phyloP scores from a whole-genome alignment of 1,284 basidiomycete species.

The Moniliophthora roreri region DNA sequence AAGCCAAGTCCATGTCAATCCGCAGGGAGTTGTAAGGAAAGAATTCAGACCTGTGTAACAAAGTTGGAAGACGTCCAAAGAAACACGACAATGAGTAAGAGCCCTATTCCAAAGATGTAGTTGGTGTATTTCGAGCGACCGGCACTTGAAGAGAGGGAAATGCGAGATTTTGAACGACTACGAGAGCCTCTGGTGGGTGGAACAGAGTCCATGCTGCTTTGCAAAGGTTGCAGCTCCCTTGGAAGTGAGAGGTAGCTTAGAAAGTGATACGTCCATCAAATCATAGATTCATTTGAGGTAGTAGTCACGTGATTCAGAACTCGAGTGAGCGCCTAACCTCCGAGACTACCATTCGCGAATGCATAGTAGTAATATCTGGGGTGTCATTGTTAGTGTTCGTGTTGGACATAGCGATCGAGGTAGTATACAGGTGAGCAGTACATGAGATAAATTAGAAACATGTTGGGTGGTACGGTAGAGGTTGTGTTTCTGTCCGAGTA shows the following conservation, averaged over 20 bases:
- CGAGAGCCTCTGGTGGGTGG: neutral
- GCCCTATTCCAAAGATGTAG: constrained; percentile 69
- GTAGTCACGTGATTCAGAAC: no score
- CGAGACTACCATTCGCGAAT: no score
- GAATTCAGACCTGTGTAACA: constrained; percentile 64
- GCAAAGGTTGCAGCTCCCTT: neutral
- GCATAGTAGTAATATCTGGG: no score
- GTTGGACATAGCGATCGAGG: no score
- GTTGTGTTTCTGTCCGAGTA: no score
- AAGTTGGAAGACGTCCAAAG: constrained; percentile 85
- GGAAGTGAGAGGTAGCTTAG: neutral
- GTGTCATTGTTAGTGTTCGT: no score
- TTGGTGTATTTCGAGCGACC: constrained; percentile 33
- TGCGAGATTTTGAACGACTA: constrained; percentile 11
- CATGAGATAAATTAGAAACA: no score
- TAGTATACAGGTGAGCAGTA: no score
- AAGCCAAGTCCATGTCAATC: constrained; percentile 5
- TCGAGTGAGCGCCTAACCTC: no score
- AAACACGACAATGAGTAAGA: constrained; percentile 79
- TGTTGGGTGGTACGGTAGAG: no score
- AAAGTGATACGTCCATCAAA: no score
- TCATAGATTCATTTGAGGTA: no score
- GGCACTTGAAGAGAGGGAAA: constrained; percentile 7
- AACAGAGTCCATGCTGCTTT: neutral
- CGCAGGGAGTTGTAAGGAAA: constrained; percentile 4